These are phyloP conservation scores for Staphylotrichum longicolle DNA, from an alignment of 495 filamentous ascomycete genomes.

Conservation along the genomic window DNA sequence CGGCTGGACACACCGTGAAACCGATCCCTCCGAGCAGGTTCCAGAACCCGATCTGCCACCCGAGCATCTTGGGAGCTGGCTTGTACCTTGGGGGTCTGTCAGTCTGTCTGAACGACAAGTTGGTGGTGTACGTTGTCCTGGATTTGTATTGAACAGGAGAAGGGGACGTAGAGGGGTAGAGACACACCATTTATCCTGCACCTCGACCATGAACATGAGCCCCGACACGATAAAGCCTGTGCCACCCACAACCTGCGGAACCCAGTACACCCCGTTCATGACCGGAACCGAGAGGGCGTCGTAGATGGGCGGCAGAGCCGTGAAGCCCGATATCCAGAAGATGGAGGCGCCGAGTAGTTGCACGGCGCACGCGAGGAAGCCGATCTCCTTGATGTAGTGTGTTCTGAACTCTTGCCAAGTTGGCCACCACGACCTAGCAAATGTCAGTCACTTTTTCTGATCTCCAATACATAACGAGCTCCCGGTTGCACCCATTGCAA, in stretches of 20 bases:
- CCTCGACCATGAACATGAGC: conserved; percentile 66
- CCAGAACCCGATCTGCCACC: conserved; percentile 51
- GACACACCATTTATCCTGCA: conserved; percentile 57
- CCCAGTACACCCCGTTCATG: conserved; percentile 61
- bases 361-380: conserved; percentile 61
- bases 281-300: conserved; percentile 34
- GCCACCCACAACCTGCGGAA: conserved; percentile 66
- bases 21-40: conserved; percentile 57
- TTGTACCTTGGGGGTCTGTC: conserved; percentile 34
- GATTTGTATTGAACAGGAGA: not conserved
- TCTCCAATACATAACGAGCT: too few relatives aligned
- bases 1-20: conserved; percentile 60
- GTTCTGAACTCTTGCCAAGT: conserved; percentile 53
- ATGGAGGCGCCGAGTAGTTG: conserved; percentile 64
- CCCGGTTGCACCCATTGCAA: too few relatives aligned
- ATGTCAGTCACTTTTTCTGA: not conserved
- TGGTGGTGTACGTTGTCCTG: not conserved
- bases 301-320: conserved; percentile 59
- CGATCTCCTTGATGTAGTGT: conserved; percentile 66
- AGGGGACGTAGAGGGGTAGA: not conserved
- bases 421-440: conserved; percentile 60
- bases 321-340: conserved; percentile 68
- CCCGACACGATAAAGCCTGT: conserved; percentile 60
- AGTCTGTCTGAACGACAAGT: too few relatives aligned
- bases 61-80: conserved; percentile 57